Evolutionary conservation across 116 monocot genomes (phyloP).

Genomic region (Cymodocea nodosa): DNA sequence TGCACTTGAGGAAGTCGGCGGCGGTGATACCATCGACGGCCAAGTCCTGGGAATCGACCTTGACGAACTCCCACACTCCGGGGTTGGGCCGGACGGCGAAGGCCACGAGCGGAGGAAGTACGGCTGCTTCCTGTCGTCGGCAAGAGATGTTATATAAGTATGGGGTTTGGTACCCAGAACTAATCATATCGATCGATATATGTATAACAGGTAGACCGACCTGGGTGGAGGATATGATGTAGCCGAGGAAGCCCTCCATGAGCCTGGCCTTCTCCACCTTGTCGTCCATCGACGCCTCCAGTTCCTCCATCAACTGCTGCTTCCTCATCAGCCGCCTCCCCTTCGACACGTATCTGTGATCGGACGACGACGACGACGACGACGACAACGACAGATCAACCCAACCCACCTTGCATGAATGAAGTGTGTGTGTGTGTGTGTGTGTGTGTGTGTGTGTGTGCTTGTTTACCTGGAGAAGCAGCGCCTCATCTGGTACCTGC

Average conservation of each 20-base stretch:
- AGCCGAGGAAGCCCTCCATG: conserved; percentile 88
- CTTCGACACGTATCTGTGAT: conserved; percentile 49
- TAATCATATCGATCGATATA: no score
- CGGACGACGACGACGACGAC: no score
- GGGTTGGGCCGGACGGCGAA: conserved; percentile 72
- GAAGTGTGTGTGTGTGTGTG: no score
- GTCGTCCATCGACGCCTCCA: conserved; percentile 82
- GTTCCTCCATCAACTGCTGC: conserved; percentile 62
- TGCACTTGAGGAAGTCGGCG: conserved; percentile 67
- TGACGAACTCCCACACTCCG: conserved; percentile 90
- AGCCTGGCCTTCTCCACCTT: conserved; percentile 54
- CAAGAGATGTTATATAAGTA: no score
- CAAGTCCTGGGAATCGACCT: conserved; percentile 58
- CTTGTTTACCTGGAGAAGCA: conserved; percentile 62
- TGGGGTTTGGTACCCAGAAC: no score
- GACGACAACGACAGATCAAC: no score
- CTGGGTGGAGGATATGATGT: conserved; percentile 83
- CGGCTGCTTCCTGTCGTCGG: conserved; percentile 65
- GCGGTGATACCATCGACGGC: conserved; percentile 49
- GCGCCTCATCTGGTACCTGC: conserved; percentile 92
- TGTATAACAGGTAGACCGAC: conserved; percentile 12
- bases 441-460: no score
- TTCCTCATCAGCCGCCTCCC: conserved; percentile 92
- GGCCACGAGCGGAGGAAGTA: conserved; percentile 62
- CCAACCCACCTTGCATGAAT: no score